Evolutionary conservation across 352 stramenopile genomes (phyloP), one percentile per base, ranked within the genome.

Genomic region (Globisporangium alternatum): DNA sequence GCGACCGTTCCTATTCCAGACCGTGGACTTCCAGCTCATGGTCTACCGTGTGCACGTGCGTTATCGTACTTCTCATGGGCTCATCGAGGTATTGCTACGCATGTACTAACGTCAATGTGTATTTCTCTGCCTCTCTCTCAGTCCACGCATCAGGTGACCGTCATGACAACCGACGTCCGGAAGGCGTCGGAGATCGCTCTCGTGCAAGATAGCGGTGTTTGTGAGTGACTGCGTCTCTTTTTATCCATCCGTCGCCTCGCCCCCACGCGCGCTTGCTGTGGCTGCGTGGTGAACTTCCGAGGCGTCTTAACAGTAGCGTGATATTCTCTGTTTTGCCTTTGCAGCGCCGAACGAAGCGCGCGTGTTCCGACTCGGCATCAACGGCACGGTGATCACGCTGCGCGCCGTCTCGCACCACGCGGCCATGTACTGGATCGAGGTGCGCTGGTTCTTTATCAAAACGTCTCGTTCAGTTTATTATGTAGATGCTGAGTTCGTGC

Each of bases 1-100:
- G 83, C 78, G 81, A 8, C 76, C 81, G 41, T 90, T 92, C 63
- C 75, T 92, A 30, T 92, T 92, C 66, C 83, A 92, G 72, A 92
- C 81, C 3, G 75, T 78, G 41, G 83, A 77, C 39, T 84, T 76
- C 41, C 80, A 89, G 64, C 68, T 92, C 47, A 69, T 89, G 49
- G 75, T 92, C 52, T 92, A 89, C 57, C 73, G 81, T 55, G 77
- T 90, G 15, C 77, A 89, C 63, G 83, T 91, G 54, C 43, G 80
- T 80, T 41, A 15, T 17, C 22, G 53, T 5, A 5, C 33, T 70
- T 53, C 5, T 35, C 2, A 21, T 43, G 17, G 13, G 21, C 2
- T 19, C 3, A 47, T 53, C 25, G 4, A 19, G 1, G 19, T 7
- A 9, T 2, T 30, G 8, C 21, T 10, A 22, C 10, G 15, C 39